A percentile compares a stretch with the other conserved stretches of the same genome.
phyloP scores from a whole-genome alignment of 306 rosid genomes.

The Begonia peltatifolia region DNA sequence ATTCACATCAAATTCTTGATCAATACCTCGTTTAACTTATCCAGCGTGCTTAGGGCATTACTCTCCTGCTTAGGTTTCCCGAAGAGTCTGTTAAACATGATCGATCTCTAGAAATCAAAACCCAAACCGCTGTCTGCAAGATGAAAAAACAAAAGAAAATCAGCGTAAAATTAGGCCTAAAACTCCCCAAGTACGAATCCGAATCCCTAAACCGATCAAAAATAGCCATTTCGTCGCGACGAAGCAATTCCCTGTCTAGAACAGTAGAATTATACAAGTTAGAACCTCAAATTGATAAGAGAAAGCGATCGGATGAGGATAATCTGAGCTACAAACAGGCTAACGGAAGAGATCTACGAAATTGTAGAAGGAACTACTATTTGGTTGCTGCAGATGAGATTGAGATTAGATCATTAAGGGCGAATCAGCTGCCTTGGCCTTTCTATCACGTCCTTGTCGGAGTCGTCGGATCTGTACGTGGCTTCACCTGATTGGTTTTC shows the following conservation, averaged over 20 bases:
- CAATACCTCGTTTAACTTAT: slow-evolving; percentile 80
- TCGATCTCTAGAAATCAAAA: slow-evolving; percentile 18
- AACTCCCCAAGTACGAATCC: too few species aligned
- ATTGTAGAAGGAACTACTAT: neutral
- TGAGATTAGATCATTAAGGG: too few species aligned
- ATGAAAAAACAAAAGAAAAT: too few species aligned
- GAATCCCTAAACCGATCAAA: neutral
- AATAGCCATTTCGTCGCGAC: neutral
- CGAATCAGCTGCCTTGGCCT: neutral
- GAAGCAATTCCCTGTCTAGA: neutral
- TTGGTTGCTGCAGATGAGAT: neutral
- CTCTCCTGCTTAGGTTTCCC: slow-evolving; percentile 80
- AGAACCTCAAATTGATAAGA: slow-evolving; percentile 1
- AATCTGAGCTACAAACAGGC: neutral
- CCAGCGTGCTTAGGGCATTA: slow-evolving; percentile 62
- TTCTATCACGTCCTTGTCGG: neutral
- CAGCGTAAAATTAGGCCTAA: too few species aligned
- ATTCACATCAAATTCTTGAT: neutral
- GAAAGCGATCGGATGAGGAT: neutral
- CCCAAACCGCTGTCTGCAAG: slow-evolving; percentile 19
- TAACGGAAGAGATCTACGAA: neutral
- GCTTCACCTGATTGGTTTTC: neutral
- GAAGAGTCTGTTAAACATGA: slow-evolving; percentile 67
- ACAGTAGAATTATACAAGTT: neutral
- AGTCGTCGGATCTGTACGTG: neutral